Evolutionary conservation across 2,329 filamentous ascomycete genomes (phyloP), one percentile per base, ranked within the genome.

Genomic region (Rhynchosporium graminicola): DNA sequence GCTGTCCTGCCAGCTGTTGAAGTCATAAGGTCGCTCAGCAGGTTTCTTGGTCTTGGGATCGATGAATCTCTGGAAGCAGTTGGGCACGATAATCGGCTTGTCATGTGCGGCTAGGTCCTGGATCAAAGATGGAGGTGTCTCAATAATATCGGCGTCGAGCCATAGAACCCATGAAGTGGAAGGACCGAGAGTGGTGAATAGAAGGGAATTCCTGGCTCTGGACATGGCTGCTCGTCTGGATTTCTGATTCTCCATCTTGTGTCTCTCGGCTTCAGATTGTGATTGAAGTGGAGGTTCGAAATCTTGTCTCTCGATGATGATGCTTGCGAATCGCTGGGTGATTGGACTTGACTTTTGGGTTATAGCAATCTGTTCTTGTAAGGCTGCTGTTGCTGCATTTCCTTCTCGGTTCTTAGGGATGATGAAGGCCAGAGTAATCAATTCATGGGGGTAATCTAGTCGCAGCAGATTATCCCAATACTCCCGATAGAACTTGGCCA

Each of bases 1-100:
- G 73, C 91, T 96, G 74, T 99, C 95, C 72, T 94, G 87, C 95
- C 95, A 99, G 75, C 90, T 96, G 79, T 99, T 99, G 82, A 88
- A 98, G 78, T 99, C 95, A 76, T 99, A 99, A 0, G 93, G 87
- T 4, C 95, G 86, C 73, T 94, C 86, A 48, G 87, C 86, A 79
- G 85, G 84, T 67, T 86, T 82, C 72, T 89, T 88, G 57, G 84
- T 87, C 13, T 89, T 83, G 0, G 80, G 71, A 66, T 97, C 88
- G 52, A 83, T 84, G 78, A 86, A 98, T 66, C 89, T 83, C 78
- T 99, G 95, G 81, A 90, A 97, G 80, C 94, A 98, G 75, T 99
- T 99, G 57, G 95, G 92, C 0, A 93, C 92, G 60, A 98, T 90
- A 66, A 99, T 85, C n/a, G 92, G 84, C 77, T 95, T 92, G 77